Base-by-base conservation (phyloP, 192 early-diverging fungal species). In the Rhizophagus prolifer region DNA sequence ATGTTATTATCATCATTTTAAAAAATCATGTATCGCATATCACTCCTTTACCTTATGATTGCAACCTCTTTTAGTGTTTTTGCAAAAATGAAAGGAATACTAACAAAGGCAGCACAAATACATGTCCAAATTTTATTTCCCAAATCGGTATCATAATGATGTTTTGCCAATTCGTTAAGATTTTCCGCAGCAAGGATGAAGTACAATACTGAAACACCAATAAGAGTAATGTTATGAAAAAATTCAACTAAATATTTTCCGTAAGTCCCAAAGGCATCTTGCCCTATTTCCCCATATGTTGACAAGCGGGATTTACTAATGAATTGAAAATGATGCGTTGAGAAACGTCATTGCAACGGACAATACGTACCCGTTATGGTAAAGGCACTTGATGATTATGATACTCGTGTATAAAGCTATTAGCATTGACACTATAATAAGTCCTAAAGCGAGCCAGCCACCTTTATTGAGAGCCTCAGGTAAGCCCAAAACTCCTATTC, bases 11-110 rank as follows among this genome's bases (percentile, higher is more conserved):
- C 5, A 38, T 38, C 5, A 38, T 38, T 38, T 38, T 38, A 38
- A 38, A 9, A 59, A 72, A 4, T 4, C 13, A 12, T 16, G 0
- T 59, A 13, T 60, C 7, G 6, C 14, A 44, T 38, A 14, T 26
- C 8, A 16, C 9, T 26, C n/a, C 21, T n/a, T 23, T 25, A 73
- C 71, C 71, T 60, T 60, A 73, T 21, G 3, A 60, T 59, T 30
- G 91, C 91, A 23, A 94, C 89, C 75, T 96, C 95, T 76, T 93
- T 93, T 78, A 95, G 83, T 70, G 92, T 87, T 79, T 91, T 92
- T 59, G 92, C 91, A 44, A 86, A 67, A 16, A 96, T 83, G 79
- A 94, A 91, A 4, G 93, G 94, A n/a, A 91, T 69, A 81, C 88
- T 87, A 36, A 94, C 83, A 7, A 92, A 44, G 4, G 82, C 58